These are phyloP conservation scores for Silene conica DNA, from an alignment of 148 eudicot species.

Conservation along the genomic window DNA sequence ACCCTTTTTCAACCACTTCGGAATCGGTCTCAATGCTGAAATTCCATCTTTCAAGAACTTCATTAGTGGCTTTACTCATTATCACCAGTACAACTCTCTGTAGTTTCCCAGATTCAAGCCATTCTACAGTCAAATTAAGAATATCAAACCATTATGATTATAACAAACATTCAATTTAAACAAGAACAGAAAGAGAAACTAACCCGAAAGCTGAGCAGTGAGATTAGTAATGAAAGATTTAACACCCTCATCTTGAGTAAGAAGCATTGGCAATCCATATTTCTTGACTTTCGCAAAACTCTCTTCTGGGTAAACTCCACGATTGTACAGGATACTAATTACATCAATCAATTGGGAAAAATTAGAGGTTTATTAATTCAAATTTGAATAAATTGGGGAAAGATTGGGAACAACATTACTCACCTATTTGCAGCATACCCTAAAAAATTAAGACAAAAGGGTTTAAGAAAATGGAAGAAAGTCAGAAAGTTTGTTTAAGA, in stretches of 20 bases:
- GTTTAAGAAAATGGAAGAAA: constrained; percentile 5
- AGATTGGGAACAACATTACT: background rate
- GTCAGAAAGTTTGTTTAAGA: background rate
- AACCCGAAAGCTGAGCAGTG: constrained; percentile 81
- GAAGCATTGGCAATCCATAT: constrained; percentile 88
- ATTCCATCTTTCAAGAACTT: constrained; percentile 97
- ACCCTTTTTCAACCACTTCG: constrained; percentile 89
- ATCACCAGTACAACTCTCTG: constrained; percentile 90
- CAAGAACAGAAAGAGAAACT: background rate
- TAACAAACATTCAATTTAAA: background rate
- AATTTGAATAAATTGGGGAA: background rate
- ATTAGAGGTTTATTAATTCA: background rate
- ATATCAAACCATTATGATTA: background rate
- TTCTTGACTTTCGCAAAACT: constrained; percentile 87
- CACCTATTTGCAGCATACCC: constrained; percentile 98
- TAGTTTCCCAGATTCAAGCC: constrained; percentile 93
- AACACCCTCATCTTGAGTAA: constrained; percentile 91
- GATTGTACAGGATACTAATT: constrained; percentile 78
- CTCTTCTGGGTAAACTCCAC: constrained; percentile 92
- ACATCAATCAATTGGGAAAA: background rate
- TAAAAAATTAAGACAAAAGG: constrained; percentile 30
- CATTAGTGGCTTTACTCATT: constrained; percentile 75
- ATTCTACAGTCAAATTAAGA: constrained; percentile 42
- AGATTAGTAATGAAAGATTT: constrained; percentile 77
- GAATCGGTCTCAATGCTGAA: constrained; percentile 88